Base-by-base conservation (phyloP, 1,284 basidiomycete species). In the Naganishia liquefaciens region DNA sequence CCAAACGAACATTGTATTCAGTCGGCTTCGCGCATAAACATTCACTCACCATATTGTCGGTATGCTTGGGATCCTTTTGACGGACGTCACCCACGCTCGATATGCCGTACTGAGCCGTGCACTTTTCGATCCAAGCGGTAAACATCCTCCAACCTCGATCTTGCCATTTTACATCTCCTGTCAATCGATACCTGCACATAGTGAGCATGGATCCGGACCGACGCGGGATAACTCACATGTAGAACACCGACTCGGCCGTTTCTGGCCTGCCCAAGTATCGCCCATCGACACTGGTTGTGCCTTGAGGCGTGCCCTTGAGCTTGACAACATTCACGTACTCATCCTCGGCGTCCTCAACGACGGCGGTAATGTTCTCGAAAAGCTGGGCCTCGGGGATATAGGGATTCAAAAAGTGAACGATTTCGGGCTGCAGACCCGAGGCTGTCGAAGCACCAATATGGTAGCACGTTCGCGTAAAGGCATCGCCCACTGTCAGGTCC, bases 91-190 rank as follows among this genome's bases (percentile, higher is more conserved):
- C 58, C 51, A 83, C 70, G 43, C 76, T 74, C 25, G 79, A 75
- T 55, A 82, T 76, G 1, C 80, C 81, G 4, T 70, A 74, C 1
- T 72, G 72, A 13, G 77, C 77, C 62, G 72, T 77, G 23, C 73
- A 70, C n/a, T 69, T 66, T n/a, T 78, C 76, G 62, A 82, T 79
- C 83, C 83, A 85, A 10, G 77, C 77, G 5, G 78, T 77, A 64
- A 84, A 85, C 84, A 84, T 84, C 68, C 81, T 78, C 84, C 84
- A 85, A 3, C 83, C 84, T 44, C 80, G 76, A 63, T 84, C 83
- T 66, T 83, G 82, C 83, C 83, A 85, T 64, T 77, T 77, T 6
- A 73, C 72, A 72, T 85, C 82, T 23, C 83, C 84, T 0, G 83
- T 84, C 28, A 84, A 70, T 47, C 83, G 77, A 73, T 79, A 84